Base-by-base conservation (phyloP, 306 rosid genomes). In the Heteromeles arbutifolia region DNA sequence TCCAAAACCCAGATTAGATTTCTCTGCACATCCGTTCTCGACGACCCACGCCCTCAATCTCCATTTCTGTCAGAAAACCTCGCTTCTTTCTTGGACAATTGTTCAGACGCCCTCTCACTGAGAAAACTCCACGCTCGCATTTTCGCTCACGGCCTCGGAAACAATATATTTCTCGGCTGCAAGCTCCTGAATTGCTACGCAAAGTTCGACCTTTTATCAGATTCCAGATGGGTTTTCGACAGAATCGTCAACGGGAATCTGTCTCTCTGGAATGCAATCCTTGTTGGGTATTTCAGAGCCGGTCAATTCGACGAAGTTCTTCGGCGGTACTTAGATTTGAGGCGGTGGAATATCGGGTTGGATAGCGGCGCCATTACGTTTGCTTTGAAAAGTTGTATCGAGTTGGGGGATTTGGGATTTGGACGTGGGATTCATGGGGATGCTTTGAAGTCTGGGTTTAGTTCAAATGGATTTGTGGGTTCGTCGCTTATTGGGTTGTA, bases 391-490 rank as follows among this genome's bases (percentile, higher is more conserved):
- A 78, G 84, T 48, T 87, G 90, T 29, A 50, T 59, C 37, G 70
- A 74, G 57, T 45, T 64, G 19, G 80, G 82, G 11, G 19, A 58
- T 53, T 72, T 78, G 6, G 80, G 84, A 67, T 80, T 80, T 28
- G 90, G 90, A 67, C 79, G 43, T 58, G 76, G 79, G 45, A 50
- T 87, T 67, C 88, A 87, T 58, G 86, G 34, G 8, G 88, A 87
- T 75, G 81, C 86, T 32, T 17, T 82, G 45, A 87, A 87, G 74
- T 59, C 80, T 34, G 84, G 80, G 78, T 75, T 87, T 2, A 69
- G 75, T 67, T 68, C 57, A 25, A 77, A 82, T 54, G 77, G 86
- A 28, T 87, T 87, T 61, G 88, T 80, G 15, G 90, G 90, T 74
- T 80, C 88, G 50, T 77, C 90, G 69, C 82, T 87, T 62, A 73